Base-by-base conservation (phyloP, 2,329 filamentous ascomycete species). In the Tolypocladium tropicale region DNA sequence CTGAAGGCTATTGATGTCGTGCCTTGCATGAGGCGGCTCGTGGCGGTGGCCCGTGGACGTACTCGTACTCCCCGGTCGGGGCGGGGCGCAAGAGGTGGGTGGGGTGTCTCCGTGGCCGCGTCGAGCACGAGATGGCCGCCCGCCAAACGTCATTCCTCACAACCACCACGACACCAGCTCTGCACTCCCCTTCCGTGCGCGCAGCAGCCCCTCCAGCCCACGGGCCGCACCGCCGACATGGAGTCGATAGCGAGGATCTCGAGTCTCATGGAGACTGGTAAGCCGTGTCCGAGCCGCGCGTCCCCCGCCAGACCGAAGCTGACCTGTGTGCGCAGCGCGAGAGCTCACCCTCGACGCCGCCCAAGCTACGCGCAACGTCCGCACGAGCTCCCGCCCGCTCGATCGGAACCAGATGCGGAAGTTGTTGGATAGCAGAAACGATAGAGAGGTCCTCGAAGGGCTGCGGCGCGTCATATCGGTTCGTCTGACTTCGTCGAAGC, bases 271-370 rank as follows among this genome's bases (percentile, higher is more conserved):
- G 94, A 97, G 78, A 94, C 89, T 74, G 91, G 93, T 95, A 80
- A 67, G 81, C 64, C 14, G 14, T 30, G 32, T 52, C 30, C 28
- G 10, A 14, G 34, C 39, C 23, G 53, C 54, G 48, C 56, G 56
- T n/a, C n/a, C n/a, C 54, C 49, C 57, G 53, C 53, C 53, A 58
- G 55, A 53, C 50, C 58, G 53, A 54, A 39, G 59, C 60, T 60
- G 56, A 64, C 53, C 33, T 14, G 33, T 46, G 54, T 53, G 53
- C 54, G 49, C 75, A 96, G 94, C 94, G 69, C 88, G 94, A 74
- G 94, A 97, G 75, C 86, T 99, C 69, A 99, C 94, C 56, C 85
- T 99, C 74, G 94, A 99, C 81, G 94, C 94, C 63, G 93, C 94
- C 65, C 90, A 92, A 72, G 90, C 91, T 64, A 91, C 92, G 64